phyloP scores from a whole-genome alignment of 163 green algal species.

The Picocystis sp. region DNA sequence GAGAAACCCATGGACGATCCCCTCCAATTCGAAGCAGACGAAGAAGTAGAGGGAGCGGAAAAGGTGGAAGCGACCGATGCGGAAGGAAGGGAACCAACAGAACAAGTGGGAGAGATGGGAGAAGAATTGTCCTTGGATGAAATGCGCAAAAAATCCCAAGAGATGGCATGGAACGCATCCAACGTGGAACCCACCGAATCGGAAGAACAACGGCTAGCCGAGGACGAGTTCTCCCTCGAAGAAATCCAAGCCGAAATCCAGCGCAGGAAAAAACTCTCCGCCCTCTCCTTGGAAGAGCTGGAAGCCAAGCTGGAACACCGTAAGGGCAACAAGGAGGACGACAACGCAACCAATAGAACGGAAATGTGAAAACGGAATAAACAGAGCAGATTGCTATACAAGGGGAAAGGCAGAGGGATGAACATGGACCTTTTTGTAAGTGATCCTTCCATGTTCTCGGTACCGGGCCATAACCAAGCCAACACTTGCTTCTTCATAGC shows the following conservation, averaged over 20 bases:
- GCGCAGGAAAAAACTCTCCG: neutral
- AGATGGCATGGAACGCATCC: neutral
- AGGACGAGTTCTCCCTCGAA: neutral
- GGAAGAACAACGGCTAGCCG: neutral
- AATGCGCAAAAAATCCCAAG: constrained; percentile 1
- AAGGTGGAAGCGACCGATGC: no score
- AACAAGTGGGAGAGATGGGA: neutral
- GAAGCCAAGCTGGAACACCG: constrained; percentile 5
- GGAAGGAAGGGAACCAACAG: neutral
- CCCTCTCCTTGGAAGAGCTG: constrained; percentile 7
- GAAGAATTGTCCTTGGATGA: constrained; percentile 6
- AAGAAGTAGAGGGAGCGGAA: no score
- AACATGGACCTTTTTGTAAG: no score
- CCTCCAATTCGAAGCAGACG: neutral
- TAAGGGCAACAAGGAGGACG: no score
- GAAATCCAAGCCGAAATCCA: neutral
- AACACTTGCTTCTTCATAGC: no score
- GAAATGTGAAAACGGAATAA: no score
- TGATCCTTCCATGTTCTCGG: no score
- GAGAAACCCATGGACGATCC: neutral
- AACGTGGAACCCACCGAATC: neutral
- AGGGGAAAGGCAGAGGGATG: no score
- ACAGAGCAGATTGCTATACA: no score
- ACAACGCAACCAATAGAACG: no score
- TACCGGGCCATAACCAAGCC: no score